Conservation (phyloP, 805 yeast species). For the Kodamaea lidongshanica region DNA sequence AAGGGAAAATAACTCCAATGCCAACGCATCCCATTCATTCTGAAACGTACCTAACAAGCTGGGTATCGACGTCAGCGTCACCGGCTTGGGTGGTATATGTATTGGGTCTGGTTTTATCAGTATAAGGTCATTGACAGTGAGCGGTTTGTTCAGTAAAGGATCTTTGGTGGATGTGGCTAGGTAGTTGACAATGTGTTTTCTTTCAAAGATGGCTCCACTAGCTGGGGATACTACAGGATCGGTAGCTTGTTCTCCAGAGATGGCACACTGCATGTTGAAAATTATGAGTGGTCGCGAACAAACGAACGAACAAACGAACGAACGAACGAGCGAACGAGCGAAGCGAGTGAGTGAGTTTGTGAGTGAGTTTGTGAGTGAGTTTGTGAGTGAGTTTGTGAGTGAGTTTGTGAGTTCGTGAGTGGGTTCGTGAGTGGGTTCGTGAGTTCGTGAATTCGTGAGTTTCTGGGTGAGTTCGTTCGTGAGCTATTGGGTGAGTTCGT, state of each 20-base stretch:
- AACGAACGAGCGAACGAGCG: too few relatives aligned
- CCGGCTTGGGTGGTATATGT: constrained; percentile 35
- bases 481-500: too few relatives aligned
- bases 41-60: constrained; percentile 69
- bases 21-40: constrained; percentile 84
- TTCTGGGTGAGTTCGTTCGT: too few relatives aligned
- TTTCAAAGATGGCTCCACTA: constrained; percentile 69
- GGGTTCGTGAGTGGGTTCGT: too few relatives aligned
- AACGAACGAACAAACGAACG: too few relatives aligned
- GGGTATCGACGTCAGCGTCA: constrained; percentile 67
- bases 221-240: constrained; percentile 72
- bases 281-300: neutral
- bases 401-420: too few relatives aligned
- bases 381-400: too few relatives aligned
- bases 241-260: constrained; percentile 67
- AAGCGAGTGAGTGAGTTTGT: too few relatives aligned
- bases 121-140: constrained; percentile 54
- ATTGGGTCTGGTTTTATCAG: constrained; percentile 19
- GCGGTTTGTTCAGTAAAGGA: constrained; percentile 65
- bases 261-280: constrained; percentile 19
- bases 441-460: too few relatives aligned
- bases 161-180: constrained; percentile 62
- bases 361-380: too few relatives aligned
- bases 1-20: constrained; percentile 71
- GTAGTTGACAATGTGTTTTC: constrained; percentile 51